A percentile compares a stretch with the other conserved stretches of the same genome.
Evolutionary conservation across 345 rosid genomes (phyloP).

Genomic region (Trapa bicornis): DNA sequence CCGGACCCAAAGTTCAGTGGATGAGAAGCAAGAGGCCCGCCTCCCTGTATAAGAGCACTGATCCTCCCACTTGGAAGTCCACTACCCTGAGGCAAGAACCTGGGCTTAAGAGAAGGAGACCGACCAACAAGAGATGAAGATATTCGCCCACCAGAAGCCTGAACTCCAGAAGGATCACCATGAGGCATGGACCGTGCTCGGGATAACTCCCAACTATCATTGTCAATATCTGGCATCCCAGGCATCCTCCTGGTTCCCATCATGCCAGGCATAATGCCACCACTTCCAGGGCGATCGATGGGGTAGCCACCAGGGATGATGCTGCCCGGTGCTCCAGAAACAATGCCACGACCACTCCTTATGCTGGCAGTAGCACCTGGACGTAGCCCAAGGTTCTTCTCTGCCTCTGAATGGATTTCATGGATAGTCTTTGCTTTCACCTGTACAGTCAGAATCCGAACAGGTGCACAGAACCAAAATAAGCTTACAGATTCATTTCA

Average conservation of each 20-base stretch:
- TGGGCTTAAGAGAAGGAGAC: constrained; percentile 39
- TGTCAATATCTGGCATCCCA: constrained; percentile 70
- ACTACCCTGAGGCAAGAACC: constrained; percentile 53
- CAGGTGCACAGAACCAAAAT: neutral
- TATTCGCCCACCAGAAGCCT: constrained; percentile 4
- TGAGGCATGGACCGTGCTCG: constrained; percentile 58
- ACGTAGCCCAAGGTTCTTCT: constrained; percentile 71
- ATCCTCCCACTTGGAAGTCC: constrained; percentile 47
- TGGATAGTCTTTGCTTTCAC: constrained; percentile 79
- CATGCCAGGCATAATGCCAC: constrained; percentile 99
- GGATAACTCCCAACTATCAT: constrained; percentile 68
- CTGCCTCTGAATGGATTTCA: constrained; percentile 90
- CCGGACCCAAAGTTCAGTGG: too few relatives aligned
- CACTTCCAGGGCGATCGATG: constrained; percentile 67
- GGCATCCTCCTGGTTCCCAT: constrained; percentile 86
- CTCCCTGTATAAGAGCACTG: constrained; percentile 58
- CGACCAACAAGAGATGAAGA: constrained; percentile 33
- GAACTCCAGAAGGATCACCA: constrained; percentile 36
- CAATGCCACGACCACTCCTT: constrained; percentile 43
- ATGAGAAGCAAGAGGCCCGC: constrained; percentile 19
- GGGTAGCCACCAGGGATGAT: constrained; percentile 46
- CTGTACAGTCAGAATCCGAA: constrained; percentile 28
- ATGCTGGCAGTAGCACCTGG: constrained; percentile 85
- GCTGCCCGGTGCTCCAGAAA: constrained; percentile 43
- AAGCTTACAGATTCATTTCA: constrained; percentile 9